A percentile compares a stretch with the other conserved stretches of the same genome.
Conservation (phyloP, 2,329 filamentous ascomycete species). For the Aspergillus piperis region DNA sequence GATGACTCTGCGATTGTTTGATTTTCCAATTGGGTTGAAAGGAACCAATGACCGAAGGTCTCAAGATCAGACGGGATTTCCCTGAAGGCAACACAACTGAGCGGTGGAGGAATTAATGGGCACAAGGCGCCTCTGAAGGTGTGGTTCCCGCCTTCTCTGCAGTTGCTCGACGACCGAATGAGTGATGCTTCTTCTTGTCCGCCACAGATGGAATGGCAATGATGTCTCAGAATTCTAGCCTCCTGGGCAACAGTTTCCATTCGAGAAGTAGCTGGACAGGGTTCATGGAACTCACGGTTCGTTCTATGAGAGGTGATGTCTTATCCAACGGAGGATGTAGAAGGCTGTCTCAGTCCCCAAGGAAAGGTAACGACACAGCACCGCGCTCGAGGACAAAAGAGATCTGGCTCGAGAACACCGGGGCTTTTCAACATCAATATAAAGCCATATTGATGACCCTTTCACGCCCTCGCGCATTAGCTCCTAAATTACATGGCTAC, state of each 20-base stretch:
- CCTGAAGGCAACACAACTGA: neutral
- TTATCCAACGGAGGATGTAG: neutral
- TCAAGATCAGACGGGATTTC: neutral
- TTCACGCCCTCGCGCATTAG: slow-evolving; percentile 9
- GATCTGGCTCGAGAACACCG: neutral
- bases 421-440: neutral
- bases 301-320: neutral
- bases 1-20: neutral
- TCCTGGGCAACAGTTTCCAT: neutral
- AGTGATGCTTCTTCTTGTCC: neutral
- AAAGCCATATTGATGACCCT: slow-evolving; percentile 9
- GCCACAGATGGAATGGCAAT: neutral
- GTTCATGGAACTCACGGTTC: slow-evolving; percentile 3
- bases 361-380: neutral
- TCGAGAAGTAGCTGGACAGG: slow-evolving; percentile 11
- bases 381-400: neutral
- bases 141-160: neutral
- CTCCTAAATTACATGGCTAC: slow-evolving; percentile 7
- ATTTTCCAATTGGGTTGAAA: neutral
- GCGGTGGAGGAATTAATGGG: neutral
- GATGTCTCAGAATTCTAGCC: slow-evolving; percentile 9
- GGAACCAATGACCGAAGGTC: neutral
- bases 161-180: neutral
- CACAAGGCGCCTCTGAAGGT: neutral
- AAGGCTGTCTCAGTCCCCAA: neutral